Base-by-base conservation (phyloP, 106 monocot species). In the Amphibolis antarctica region DNA sequence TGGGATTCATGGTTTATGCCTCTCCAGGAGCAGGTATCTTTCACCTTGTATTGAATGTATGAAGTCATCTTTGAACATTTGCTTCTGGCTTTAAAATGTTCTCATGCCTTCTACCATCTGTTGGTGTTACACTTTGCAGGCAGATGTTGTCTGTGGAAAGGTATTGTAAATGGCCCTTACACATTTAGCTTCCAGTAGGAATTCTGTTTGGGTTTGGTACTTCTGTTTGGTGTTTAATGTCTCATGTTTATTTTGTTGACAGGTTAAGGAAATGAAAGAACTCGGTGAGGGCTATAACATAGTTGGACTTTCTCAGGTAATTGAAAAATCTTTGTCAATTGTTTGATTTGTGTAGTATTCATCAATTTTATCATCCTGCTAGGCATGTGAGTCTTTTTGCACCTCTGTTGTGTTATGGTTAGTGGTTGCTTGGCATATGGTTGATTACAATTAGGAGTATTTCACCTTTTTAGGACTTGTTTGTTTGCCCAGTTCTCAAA, bases 261-360 rank as follows among this genome's bases (percentile, higher is more conserved):
- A 92, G 92, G 86, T 92, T 11, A 88, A 88, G 59, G 69, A 77
- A 76, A 92, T 92, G 84, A 66, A 82, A 22, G 87, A 88, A 60
- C 71, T 88, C 4, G 73, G 71, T 6, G 70, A 66, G 7, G 92
- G 92, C 59, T 92, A 82, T 69, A 88, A 88, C 64, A 84, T 92
- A 52, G 84, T 92, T 75, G 92, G 92, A 46, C 92, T 92, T 63
- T 92, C 92, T 53, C 92, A 92, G 92, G 92, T 92, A 74, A 44
- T 55, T n/a, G 2, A 49, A 28, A 55, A 3, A 13, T 26, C 55
- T 55, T 26, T 23, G 12, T 2, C 21, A 15, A 22, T 12, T 55
- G 24, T 14, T 49, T 49, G 48, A 13, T 49, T 49, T 49, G 17
- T 12, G 36, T 17, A 49, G 48, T n/a, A 4, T 49, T n/a, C 48